Conservation (phyloP, 371 early-diverging fungal species). For the Mucor plumbeus region DNA sequence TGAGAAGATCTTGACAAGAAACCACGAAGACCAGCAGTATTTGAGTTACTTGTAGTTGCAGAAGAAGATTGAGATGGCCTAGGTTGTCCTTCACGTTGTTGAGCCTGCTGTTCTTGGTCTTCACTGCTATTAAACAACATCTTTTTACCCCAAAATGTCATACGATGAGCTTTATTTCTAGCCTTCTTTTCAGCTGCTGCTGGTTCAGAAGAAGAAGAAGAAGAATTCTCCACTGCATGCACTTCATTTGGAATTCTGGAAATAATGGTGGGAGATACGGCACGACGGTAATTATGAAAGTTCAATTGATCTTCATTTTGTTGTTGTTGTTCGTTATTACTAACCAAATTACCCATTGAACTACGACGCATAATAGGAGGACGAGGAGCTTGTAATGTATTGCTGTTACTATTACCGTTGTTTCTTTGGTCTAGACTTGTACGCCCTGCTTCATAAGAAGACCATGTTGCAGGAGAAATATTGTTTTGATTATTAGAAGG, state of each 20-base stretch:
- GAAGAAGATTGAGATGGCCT: constrained; percentile 20
- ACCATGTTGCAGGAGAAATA: constrained; percentile 11
- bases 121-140: constrained; percentile 38
- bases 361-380: constrained; percentile 43
- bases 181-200: constrained; percentile 42
- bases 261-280: constrained; percentile 22
- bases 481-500: constrained; percentile 10
- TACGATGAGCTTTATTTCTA: constrained; percentile 51
- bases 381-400: constrained; percentile 34
- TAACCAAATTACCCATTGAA: constrained; percentile 40
- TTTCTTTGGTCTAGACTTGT: constrained; percentile 18
- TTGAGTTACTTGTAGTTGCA: constrained; percentile 12
- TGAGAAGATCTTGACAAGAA: constrained; percentile 35
- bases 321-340: constrained; percentile 14
- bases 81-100: constrained; percentile 10
- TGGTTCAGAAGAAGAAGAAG: not conserved
- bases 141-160: constrained; percentile 59
- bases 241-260: not conserved
- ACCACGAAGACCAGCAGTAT: constrained; percentile 27
- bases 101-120: not conserved
- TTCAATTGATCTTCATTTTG: constrained; percentile 1
- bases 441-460: constrained; percentile 6
- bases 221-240: not conserved
- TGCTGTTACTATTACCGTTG: not conserved
- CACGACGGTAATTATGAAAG: constrained; percentile 15